Conservation (phyloP, 257 asterid species). For the Anisodus acutangulus region DNA sequence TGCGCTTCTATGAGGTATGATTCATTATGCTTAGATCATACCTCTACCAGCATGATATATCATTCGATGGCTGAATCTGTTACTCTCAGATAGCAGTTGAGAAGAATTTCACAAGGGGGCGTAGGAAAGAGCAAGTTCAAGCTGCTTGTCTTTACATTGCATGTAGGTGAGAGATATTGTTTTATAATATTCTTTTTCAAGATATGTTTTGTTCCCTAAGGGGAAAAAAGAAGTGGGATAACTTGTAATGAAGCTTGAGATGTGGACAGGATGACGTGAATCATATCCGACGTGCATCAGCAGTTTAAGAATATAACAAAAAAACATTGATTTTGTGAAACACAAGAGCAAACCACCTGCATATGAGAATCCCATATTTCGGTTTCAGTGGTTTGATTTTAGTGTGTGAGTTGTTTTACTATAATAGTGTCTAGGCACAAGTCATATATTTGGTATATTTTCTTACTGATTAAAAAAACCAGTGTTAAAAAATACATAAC, state of each 20-base stretch:
- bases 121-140: constrained; percentile 77
- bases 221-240: background rate
- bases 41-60: background rate
- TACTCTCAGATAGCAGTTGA: constrained; percentile 65
- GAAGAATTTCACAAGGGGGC: constrained; percentile 77
- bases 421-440: too few species aligned
- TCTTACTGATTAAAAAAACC: too few species aligned
- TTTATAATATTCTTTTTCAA: constrained; percentile 15
- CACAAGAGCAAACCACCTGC: too few species aligned
- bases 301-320: background rate
- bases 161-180: constrained; percentile 57
- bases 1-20: constrained; percentile 53
- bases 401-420: too few species aligned
- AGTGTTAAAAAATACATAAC: too few species aligned
- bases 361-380: too few species aligned
- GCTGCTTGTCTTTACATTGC: constrained; percentile 85
- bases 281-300: background rate
- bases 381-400: too few species aligned
- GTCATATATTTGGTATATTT: too few species aligned
- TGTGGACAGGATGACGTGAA: background rate
- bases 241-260: background rate
- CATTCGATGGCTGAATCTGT: background rate
- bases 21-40: background rate
- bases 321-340: background rate
- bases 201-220: background rate